Evolutionary conservation across 2,329 filamentous ascomycete species (phyloP).

Genomic region (Dactylellina parvicollis): DNA sequence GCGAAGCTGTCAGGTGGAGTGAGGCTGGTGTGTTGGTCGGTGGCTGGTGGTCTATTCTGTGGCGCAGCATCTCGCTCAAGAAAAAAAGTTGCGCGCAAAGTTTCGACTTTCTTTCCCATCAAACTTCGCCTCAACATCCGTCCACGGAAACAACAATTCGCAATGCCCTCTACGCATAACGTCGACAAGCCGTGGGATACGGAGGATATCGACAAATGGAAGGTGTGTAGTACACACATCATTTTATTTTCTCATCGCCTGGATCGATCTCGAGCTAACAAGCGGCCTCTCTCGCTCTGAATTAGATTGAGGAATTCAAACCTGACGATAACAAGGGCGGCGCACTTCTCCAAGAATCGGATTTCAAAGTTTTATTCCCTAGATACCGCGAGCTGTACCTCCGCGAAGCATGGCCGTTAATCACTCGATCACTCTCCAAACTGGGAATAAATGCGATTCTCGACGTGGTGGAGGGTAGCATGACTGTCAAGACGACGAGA

Average conservation of each 20-base stretch:
- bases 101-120: conserved; percentile 10
- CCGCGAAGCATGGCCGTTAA: conserved; percentile 89
- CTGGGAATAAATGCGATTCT: conserved; percentile 88
- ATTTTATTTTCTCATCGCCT: background rate
- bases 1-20: conserved; percentile 54
- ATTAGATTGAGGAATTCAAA: conserved; percentile 80
- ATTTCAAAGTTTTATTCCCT: conserved; percentile 86
- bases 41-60: conserved; percentile 43
- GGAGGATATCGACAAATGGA: conserved; percentile 97
- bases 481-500: conserved; percentile 94
- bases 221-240: conserved; percentile 65
- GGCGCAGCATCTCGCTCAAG: conserved; percentile 4
- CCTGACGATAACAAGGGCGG: conserved; percentile 85
- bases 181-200: conserved; percentile 95
- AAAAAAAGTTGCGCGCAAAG: conserved; percentile 50
- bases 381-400: conserved; percentile 97
- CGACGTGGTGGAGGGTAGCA: conserved; percentile 92
- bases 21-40: conserved; percentile 26
- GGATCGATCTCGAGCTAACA: background rate
- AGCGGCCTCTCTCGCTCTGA: background rate
- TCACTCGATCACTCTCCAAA: conserved; percentile 88
- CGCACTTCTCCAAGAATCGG: conserved; percentile 90
- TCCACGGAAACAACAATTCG: conserved; percentile 54
- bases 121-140: conserved; percentile 11
- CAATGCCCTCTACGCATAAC: conserved; percentile 88